Evolutionary conservation across 495 filamentous ascomycete species (phyloP), one percentile per base, ranked within the genome.

Genomic region (Aspergillus olivimuriae): DNA sequence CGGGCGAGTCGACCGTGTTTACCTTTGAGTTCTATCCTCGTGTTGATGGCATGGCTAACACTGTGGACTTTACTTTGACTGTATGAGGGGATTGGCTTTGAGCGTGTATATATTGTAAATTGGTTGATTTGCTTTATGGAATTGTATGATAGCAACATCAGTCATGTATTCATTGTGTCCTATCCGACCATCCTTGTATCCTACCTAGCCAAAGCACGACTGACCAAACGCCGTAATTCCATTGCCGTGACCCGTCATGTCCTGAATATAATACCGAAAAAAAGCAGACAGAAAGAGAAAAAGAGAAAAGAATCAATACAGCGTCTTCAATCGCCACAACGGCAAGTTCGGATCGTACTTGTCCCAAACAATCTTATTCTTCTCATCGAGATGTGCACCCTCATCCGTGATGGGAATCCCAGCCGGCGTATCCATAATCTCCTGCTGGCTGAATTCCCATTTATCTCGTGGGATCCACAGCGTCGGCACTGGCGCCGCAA

Each of bases 401-500:
- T 76, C 66, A 53, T 87, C 82, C 12, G 73, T 85, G 20, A 79
- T 75, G 0, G 65, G 68, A 6, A 81, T 77, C 6, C 60, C 56
- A 1, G 68, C 58, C 46, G 66, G 62, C 4, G 75, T 82, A 37
- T 83, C 72, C 34, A 74, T 56, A 30, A 85, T 62, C 57, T 88
- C 85, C 48, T 81, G 74, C 22, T 60, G 58, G 44, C 75, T 80
- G 15, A 87, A 77, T 2, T 81, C 77, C 52, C 76, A 80, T 2
- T 75, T 65, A 57, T 89, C 85, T 15, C 68, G 68, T 0, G 83
- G 82, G 4, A 89, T 76, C 85, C 85, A 89, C 6, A 89, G 62
- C 32, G 69, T 65, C 4, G 83, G 82, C 0, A 76, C 68, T 0
- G 64, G 63, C 9, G 66, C 61, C 40, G 73, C 78, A 49, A 89